These are phyloP conservation scores for Nidularia pulvinata DNA, from an alignment of 768 basidiomycete genomes.

Conservation along the genomic window DNA sequence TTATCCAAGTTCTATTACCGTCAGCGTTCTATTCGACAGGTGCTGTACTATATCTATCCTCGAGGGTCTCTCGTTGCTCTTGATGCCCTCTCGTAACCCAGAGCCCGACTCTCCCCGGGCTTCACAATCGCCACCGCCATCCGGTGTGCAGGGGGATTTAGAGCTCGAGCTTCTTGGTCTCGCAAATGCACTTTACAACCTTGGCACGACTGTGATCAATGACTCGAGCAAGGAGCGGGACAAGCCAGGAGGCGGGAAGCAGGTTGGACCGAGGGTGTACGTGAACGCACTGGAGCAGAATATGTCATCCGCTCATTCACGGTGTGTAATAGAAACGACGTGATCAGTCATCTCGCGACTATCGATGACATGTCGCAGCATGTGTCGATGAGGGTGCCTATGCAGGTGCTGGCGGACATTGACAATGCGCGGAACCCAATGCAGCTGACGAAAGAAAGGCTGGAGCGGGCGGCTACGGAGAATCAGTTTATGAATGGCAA, in stretches of 20 bases:
- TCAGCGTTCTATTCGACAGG: no score
- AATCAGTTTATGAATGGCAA: conserved; percentile 94
- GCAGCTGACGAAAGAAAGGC: conserved; percentile 75
- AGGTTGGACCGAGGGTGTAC: conserved; percentile 77
- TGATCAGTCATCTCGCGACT: conserved; percentile 61
- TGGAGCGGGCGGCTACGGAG: conserved; percentile 85
- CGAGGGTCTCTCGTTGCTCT: no score
- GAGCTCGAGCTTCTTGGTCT: conserved; percentile 78
- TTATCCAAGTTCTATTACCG: no score
- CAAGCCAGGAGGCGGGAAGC: conserved; percentile 68
- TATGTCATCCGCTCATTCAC: conserved; percentile 1
- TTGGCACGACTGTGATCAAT: conserved; percentile 82
- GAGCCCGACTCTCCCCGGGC: conserved; percentile 72
- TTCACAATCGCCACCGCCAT: conserved; percentile 72
- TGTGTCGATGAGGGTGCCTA: conserved; percentile 64
- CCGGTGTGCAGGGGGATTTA: conserved; percentile 70
- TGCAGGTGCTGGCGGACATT: conserved; percentile 77
- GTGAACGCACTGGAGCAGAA: conserved; percentile 11
- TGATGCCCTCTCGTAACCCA: neutral
- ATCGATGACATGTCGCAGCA: conserved; percentile 71
- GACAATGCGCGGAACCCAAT: conserved; percentile 82
- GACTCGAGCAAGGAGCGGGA: conserved; percentile 83
- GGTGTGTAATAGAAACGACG: conserved; percentile 59
- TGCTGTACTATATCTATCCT: no score
- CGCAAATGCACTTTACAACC: conserved; percentile 76